phyloP scores from a whole-genome alignment of 345 rosid genomes.

The Salix dunnii region DNA sequence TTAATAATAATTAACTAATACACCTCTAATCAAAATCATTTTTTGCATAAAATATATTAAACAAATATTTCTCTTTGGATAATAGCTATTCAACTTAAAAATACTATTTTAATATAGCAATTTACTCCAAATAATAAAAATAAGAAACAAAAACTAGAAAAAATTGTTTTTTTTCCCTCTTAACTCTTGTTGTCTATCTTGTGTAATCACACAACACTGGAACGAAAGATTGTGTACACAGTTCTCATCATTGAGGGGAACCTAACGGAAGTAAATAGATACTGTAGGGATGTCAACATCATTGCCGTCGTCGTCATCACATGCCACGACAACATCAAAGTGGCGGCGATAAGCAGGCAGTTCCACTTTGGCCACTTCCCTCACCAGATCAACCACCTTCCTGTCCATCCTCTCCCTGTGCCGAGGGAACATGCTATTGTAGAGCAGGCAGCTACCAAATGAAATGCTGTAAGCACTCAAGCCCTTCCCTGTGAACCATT shows the following conservation, averaged over 20 bases:
- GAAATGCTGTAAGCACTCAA: conserved; percentile 90
- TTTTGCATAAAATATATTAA: no score
- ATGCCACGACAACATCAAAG: conserved; percentile 89
- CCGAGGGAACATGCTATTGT: conserved; percentile 82
- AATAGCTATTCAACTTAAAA: no score
- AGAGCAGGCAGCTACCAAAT: conserved; percentile 78
- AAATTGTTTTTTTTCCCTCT: no score
- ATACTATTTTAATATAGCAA: no score
- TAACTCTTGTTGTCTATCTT: neutral
- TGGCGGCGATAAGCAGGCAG: conserved; percentile 68
- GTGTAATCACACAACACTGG: neutral
- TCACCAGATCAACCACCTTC: conserved; percentile 73
- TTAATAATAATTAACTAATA: no score
- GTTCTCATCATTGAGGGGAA: neutral
- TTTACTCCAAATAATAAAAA: no score
- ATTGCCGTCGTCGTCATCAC: conserved; percentile 77
- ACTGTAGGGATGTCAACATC: conserved; percentile 88
- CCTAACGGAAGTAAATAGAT: conserved; percentile 70
- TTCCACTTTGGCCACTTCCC: conserved; percentile 78
- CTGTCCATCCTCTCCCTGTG: conserved; percentile 79
- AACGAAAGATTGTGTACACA: neutral
- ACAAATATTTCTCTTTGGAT: no score
- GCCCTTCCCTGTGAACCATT: conserved; percentile 76
- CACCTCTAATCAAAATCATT: no score
- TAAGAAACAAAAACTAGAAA: no score